phyloP scores from a whole-genome alignment of 371 early-diverging fungal genomes.

The Rhizomucor pusillus region DNA sequence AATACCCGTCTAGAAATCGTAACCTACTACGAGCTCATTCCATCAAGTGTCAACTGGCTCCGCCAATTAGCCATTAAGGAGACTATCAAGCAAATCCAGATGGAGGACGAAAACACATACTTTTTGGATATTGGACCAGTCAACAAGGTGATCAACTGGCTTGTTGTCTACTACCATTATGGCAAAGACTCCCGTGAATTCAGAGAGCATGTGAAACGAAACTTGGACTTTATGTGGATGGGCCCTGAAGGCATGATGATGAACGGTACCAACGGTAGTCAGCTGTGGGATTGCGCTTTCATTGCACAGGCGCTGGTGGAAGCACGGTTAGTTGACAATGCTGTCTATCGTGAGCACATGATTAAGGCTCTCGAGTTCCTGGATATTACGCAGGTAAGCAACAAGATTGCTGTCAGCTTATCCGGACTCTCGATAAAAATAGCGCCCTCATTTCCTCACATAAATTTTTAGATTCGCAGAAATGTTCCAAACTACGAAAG shows the following conservation, averaged over 20 bases:
- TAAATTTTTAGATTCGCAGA: constrained; percentile 58
- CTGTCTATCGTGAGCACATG: constrained; percentile 69
- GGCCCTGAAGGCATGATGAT: constrained; percentile 90
- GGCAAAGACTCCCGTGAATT: constrained; percentile 85
- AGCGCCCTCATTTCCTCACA: too few relatives aligned
- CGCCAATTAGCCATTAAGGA: constrained; percentile 74
- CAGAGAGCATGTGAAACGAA: constrained; percentile 68
- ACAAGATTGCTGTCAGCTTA: background rate
- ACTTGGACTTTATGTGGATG: constrained; percentile 89
- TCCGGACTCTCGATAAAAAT: background rate
- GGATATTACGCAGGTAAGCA: constrained; percentile 73
- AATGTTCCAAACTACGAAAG: constrained; percentile 66
- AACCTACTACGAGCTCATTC: constrained; percentile 65
- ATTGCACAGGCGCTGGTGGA: constrained; percentile 72
- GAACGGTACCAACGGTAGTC: constrained; percentile 97
- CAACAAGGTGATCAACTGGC: constrained; percentile 91
- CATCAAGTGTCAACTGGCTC: constrained; percentile 44
- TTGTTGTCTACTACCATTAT: constrained; percentile 79
- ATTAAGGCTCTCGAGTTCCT: constrained; percentile 76
- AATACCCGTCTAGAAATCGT: constrained; percentile 35
- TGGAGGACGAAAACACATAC: constrained; percentile 90
- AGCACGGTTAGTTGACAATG: constrained; percentile 65
- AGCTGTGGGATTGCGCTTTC: constrained; percentile 96
- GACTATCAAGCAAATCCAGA: constrained; percentile 75
- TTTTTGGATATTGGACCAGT: constrained; percentile 92